Conservation (phyloP, 1,284 basidiomycete genomes). For the Tilletia caries region DNA sequence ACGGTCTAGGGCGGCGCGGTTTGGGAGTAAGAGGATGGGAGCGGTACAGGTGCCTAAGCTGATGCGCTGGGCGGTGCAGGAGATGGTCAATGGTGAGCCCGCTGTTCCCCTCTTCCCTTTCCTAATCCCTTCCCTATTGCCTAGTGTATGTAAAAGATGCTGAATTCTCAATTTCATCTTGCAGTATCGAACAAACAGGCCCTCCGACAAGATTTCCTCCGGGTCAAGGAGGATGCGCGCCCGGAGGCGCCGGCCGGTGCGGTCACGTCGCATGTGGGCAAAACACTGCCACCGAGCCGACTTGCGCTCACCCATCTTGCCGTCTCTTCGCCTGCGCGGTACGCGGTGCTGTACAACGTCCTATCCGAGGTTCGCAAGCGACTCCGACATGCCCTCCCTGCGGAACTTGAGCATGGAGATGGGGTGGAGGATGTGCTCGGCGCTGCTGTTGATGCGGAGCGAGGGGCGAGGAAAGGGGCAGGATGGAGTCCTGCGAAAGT, state of each 20-base stretch:
- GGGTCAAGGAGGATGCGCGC: conserved; percentile 7
- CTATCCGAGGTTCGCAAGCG: conserved; percentile 21
- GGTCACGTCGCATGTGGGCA: conserved; percentile 3
- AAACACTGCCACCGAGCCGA: conserved; percentile 14
- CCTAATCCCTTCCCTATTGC: too few species aligned
- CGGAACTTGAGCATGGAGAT: background rate
- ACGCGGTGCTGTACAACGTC: conserved; percentile 20
- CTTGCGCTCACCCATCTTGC: conserved; percentile 15
- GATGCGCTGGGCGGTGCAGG: conserved; percentile 9
- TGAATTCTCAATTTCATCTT: background rate
- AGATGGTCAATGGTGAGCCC: background rate
- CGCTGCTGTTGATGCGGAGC: too few species aligned
- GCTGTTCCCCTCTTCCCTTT: background rate
- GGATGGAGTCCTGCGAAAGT: conserved; percentile 36
- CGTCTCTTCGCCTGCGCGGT: conserved; percentile 17
- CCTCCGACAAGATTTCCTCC: conserved; percentile 1
- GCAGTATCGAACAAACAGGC: conserved; percentile 5
- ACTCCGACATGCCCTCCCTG: too few species aligned
- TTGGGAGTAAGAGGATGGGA: conserved; percentile 19
- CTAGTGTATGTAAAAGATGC: conserved; percentile 17
- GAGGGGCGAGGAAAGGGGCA: conserved; percentile 16
- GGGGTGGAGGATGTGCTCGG: conserved; percentile 15
- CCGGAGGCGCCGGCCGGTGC: conserved; percentile 12
- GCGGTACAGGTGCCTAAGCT: conserved; percentile 6
- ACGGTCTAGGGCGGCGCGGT: conserved; percentile 23